These are phyloP conservation scores for Candida xiaguanensis DNA, from an alignment of 805 yeast genomes.

Conservation along the genomic window DNA sequence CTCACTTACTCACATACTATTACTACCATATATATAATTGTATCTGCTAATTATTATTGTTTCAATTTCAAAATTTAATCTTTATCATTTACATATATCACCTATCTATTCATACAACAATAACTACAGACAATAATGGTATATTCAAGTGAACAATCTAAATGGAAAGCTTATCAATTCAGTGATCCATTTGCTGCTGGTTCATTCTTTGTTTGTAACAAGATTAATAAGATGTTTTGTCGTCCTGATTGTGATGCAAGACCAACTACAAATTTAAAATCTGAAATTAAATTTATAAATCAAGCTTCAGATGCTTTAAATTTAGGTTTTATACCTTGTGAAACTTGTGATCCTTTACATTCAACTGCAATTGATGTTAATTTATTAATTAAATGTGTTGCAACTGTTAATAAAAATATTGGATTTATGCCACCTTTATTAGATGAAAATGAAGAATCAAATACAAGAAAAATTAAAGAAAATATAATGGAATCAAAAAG, in stretches of 20 bases:
- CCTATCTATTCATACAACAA: neutral
- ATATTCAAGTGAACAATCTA: slow-evolving; percentile 42
- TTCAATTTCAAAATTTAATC: neutral
- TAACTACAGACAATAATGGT: slow-evolving; percentile 19
- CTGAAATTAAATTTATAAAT: slow-evolving; percentile 45
- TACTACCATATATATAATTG: neutral
- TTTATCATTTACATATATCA: neutral
- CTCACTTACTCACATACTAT: no score
- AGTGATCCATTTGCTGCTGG: slow-evolving; percentile 64
- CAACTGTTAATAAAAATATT: slow-evolving; percentile 50
- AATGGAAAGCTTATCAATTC: slow-evolving; percentile 63
- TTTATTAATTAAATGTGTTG: slow-evolving; percentile 48
- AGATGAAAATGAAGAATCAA: slow-evolving; percentile 42
- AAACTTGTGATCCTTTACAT: slow-evolving; percentile 50
- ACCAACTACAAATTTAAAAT: slow-evolving; percentile 37
- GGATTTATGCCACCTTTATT: slow-evolving; percentile 54
- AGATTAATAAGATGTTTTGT: slow-evolving; percentile 44
- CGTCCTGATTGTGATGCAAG: slow-evolving; percentile 66
- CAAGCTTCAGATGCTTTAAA: slow-evolving; percentile 38
- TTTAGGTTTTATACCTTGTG: slow-evolving; percentile 50
- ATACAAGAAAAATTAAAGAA: slow-evolving; percentile 33
- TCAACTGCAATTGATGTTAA: slow-evolving; percentile 44
- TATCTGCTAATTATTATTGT: neutral
- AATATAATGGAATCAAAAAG: slow-evolving; percentile 27
- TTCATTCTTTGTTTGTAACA: slow-evolving; percentile 51